A percentile compares a stretch with the other conserved stretches of the same genome.
phyloP scores from a whole-genome alignment of 306 rosid genomes.

The Phaseolus lunatus region DNA sequence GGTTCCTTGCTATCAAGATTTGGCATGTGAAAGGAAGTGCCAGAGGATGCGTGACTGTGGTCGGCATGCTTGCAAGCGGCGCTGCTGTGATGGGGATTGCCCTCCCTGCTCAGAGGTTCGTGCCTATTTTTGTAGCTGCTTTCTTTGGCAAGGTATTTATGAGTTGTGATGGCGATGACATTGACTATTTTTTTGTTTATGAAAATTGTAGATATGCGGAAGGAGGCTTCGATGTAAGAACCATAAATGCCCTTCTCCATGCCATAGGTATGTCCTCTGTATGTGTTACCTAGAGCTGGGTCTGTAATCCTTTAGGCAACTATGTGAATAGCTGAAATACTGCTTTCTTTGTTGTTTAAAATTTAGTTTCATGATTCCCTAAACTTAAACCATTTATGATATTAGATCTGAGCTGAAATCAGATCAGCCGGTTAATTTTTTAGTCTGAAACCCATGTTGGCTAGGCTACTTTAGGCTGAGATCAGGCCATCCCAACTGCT shows the following conservation, averaged over 20 bases:
- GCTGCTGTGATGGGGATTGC: slow-evolving; percentile 96
- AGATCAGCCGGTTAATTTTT: neutral
- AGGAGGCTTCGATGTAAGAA: slow-evolving; percentile 89
- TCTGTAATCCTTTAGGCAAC: neutral
- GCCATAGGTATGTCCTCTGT: slow-evolving; percentile 75
- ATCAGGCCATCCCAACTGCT: neutral
- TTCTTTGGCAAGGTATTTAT: slow-evolving; percentile 11
- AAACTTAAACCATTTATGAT: slow-evolving; percentile 13
- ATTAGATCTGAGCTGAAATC: slow-evolving; percentile 19
- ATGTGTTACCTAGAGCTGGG: slow-evolving; percentile 28
- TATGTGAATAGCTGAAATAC: neutral
- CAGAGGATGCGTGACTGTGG: slow-evolving; percentile 81
- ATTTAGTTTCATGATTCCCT: slow-evolving; percentile 19
- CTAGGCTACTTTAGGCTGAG: neutral
- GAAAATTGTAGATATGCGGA: slow-evolving; percentile 75
- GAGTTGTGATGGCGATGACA: slow-evolving; percentile 31
- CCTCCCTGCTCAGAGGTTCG: slow-evolving; percentile 95
- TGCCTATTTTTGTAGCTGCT: slow-evolving; percentile 41
- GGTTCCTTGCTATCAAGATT: slow-evolving; percentile 98
- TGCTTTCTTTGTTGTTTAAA: slow-evolving; percentile 24
- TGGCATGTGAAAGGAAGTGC: slow-evolving; percentile 94
- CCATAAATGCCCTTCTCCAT: slow-evolving; percentile 95
- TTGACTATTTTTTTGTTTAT: slow-evolving; percentile 32
- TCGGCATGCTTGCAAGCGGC: slow-evolving; percentile 89
- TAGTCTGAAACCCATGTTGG: neutral